A percentile compares a stretch with the other conserved stretches of the same genome.
Conservation (phyloP, 176 grass and related monocot genomes). For the Zizania latifolia region DNA sequence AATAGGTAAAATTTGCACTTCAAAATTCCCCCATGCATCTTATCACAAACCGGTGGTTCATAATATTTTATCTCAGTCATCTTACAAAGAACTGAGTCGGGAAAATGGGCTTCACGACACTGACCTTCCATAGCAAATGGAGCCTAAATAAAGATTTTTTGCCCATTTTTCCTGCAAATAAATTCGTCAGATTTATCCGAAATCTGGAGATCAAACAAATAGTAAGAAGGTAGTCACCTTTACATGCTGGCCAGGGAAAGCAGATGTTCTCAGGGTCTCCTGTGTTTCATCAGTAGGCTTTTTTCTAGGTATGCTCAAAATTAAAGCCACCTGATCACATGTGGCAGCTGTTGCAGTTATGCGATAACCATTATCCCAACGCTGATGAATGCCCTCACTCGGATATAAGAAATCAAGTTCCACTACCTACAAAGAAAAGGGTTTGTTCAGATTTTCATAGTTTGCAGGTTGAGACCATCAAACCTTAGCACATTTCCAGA, state of each 20-base stretch:
- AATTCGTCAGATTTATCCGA: constrained; percentile 22
- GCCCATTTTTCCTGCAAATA: constrained; percentile 89
- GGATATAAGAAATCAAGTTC: constrained; percentile 98
- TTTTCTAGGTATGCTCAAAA: constrained; percentile 72
- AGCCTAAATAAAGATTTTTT: constrained; percentile 83
- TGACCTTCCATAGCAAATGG: constrained; percentile 92
- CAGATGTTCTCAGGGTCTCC: constrained; percentile 88
- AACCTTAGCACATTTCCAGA: not conserved
- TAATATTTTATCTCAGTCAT: constrained; percentile 5
- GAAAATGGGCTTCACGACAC: constrained; percentile 57
- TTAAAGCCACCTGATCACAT: constrained; percentile 79
- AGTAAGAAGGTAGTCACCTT: constrained; percentile 47
- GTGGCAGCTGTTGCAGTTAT: constrained; percentile 93
- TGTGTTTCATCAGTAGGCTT: constrained; percentile 93
- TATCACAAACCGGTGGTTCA: constrained; percentile 21
- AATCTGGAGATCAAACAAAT: not conserved
- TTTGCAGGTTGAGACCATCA: not conserved
- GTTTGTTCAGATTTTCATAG: not conserved
- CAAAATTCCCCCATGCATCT: constrained; percentile 31
- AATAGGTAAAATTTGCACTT: constrained; percentile 40
- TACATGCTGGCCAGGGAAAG: constrained; percentile 94
- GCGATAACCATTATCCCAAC: constrained; percentile 85
- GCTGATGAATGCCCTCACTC: constrained; percentile 88
- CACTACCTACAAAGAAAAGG: constrained; percentile 56
- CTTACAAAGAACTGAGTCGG: constrained; percentile 5